phyloP scores from a whole-genome alignment of 208 protist genomes.

The Spongospora subterranea region DNA sequence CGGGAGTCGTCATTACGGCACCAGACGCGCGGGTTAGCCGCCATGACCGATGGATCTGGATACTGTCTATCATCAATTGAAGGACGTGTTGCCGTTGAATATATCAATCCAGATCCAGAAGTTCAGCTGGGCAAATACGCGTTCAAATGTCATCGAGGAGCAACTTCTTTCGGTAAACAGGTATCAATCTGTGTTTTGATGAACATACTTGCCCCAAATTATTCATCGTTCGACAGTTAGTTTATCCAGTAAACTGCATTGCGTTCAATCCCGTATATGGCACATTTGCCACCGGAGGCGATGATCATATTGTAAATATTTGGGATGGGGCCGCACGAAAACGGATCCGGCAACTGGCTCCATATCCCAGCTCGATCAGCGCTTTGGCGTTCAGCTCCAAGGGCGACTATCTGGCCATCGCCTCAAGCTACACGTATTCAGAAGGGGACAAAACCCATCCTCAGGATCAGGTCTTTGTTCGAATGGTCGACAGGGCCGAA shows the following conservation, averaged over 20 bases:
- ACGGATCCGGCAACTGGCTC: conserved; percentile 67
- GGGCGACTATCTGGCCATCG: conserved; percentile 76
- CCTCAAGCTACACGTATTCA: conserved; percentile 76
- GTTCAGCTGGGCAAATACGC: conserved; percentile 76
- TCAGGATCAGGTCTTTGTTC: conserved; percentile 24
- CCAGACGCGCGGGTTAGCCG: conserved; percentile 74
- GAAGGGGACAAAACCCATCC: conserved; percentile 27
- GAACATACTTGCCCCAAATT: not conserved
- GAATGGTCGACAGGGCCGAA: not conserved
- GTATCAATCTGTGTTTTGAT: not conserved
- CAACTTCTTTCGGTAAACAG: not conserved
- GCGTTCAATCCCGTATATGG: conserved; percentile 77
- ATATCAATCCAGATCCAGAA: conserved; percentile 68
- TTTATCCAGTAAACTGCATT: conserved; percentile 82
- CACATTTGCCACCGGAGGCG: conserved; percentile 82
- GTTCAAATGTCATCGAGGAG: conserved; percentile 81
- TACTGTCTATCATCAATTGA: conserved; percentile 77
- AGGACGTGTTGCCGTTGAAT: conserved; percentile 81
- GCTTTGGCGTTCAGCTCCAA: conserved; percentile 72
- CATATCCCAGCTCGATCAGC: conserved; percentile 72
- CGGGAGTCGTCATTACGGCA: conserved; percentile 75
- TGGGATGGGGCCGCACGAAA: conserved; percentile 78
- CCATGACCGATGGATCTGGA: conserved; percentile 34
- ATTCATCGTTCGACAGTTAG: not conserved
- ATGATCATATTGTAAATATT: conserved; percentile 77